These are phyloP conservation scores for Acer yangbiense DNA, from an alignment of 345 rosid species.

Conservation along the genomic window DNA sequence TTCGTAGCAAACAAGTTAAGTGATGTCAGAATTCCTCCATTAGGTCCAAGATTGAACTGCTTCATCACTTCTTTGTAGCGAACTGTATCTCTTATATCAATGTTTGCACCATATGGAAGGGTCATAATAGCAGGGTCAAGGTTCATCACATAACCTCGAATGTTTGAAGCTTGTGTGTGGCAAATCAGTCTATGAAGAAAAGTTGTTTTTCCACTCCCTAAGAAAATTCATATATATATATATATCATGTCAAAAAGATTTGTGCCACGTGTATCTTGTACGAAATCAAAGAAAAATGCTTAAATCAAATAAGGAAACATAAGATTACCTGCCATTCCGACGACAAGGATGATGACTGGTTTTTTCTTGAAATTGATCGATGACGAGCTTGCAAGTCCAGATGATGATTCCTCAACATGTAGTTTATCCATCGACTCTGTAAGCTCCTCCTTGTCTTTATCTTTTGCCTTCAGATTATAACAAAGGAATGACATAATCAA, in stretches of 20 bases:
- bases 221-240: constrained; percentile 1
- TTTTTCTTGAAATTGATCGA: constrained; percentile 59
- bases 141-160: constrained; percentile 73
- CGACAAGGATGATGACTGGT: constrained; percentile 69
- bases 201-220: constrained; percentile 85
- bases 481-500: background rate
- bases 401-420: constrained; percentile 33
- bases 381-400: constrained; percentile 38
- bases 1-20: constrained; percentile 83
- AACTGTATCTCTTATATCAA: constrained; percentile 83
- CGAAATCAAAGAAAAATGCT: background rate
- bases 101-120: constrained; percentile 77
- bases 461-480: constrained; percentile 30
- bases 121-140: constrained; percentile 90
- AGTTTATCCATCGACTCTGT: constrained; percentile 60
- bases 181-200: constrained; percentile 73
- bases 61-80: constrained; percentile 85
- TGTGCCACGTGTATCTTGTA: background rate
- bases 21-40: constrained; percentile 79
- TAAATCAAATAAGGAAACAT: background rate
- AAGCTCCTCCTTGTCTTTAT: constrained; percentile 51
- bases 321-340: constrained; percentile 79
- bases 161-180: constrained; percentile 64
- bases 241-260: background rate
- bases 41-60: constrained; percentile 80